Base-by-base conservation (phyloP, 2,329 filamentous ascomycete genomes). In the Clonostachys byssicola region DNA sequence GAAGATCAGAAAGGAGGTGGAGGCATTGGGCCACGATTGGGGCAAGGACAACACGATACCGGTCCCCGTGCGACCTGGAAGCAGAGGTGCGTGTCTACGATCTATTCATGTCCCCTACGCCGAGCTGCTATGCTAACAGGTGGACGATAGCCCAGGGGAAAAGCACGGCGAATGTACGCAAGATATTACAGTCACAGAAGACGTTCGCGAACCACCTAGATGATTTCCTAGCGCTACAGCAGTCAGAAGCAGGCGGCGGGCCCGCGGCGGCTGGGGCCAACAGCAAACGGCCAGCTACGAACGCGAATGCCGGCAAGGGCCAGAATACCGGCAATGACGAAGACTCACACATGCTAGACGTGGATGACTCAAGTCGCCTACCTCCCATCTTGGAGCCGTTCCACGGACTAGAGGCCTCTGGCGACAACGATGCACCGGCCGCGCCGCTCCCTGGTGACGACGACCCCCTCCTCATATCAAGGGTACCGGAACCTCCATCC, bases 141-240 rank as follows among this genome's bases (percentile, higher is more conserved):
- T 23, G 40, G 8, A 38, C 52, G 8, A 35, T 52, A 73, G 70
- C 63, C 36, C 66, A 71, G 46, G 70, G 67, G 55, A 85, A 85
- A 58, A 80, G 81, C 62, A 89, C 86, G 7, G 75, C 81, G 35
- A 84, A 81, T 54, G 86, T 90, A 23, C 81, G 88, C 56, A 86
- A 85, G 67, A 90, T 94, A 52, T 72, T 94, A 47, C 82, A 85
- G 54, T 89, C 85, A 23, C 86, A 90, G 60, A 90, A 92, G 70
- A 90, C 87, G 4, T 92, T 92, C 64, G 81, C 83, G 52, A 91
- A 94, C 67, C 85, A 92, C 63, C 76, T 92, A 42, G 86, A 89
- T 55, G 89, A 94, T 63, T 89, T 86, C 63, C 77, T 88, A 55
- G 88, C 88, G 9, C 70, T 82, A 56, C 72, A 75, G 49, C 67